Percentiles rank a stretch among this genome's conserved stretches.
Evolutionary conservation across 225 moss, liverwort and hornwort genomes (phyloP).

Genomic region (Physcomitrellopsis africana): DNA sequence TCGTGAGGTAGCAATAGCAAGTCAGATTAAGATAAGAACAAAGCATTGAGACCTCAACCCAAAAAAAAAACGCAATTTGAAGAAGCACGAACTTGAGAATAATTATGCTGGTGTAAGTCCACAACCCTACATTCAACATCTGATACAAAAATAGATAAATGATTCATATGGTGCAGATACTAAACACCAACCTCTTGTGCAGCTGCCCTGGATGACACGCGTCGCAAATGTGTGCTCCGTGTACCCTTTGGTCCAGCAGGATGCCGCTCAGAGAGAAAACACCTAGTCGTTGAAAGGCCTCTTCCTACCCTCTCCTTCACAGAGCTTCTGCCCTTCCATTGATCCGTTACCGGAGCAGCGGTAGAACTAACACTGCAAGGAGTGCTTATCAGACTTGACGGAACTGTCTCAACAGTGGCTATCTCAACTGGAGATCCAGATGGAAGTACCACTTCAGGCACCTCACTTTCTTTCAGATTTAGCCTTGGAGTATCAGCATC

Average conservation of each 20-base stretch:
- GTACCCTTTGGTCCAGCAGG: slow-evolving; percentile 60
- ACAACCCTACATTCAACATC: neutral
- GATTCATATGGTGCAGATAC: neutral
- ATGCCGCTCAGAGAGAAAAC: slow-evolving; percentile 49
- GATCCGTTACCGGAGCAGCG: slow-evolving; percentile 51
- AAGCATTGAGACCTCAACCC: slow-evolving; percentile 1
- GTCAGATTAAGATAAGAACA: neutral
- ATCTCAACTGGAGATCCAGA: slow-evolving; percentile 36
- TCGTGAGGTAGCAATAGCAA: neutral
- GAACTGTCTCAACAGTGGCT: slow-evolving; percentile 29
- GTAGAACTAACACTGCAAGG: slow-evolving; percentile 69
- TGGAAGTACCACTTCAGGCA: slow-evolving; percentile 32
- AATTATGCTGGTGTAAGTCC: slow-evolving; percentile 5
- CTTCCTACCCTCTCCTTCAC: slow-evolving; percentile 51
- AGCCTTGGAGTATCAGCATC: slow-evolving; percentile 32
- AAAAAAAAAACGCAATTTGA: slow-evolving; percentile 10
- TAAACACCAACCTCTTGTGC: slow-evolving; percentile 52
- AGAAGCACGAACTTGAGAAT: slow-evolving; percentile 3
- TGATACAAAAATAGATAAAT: neutral
- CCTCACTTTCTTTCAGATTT: slow-evolving; percentile 49
- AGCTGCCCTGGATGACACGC: slow-evolving; percentile 44
- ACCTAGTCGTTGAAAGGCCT: slow-evolving; percentile 39
- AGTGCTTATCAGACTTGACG: slow-evolving; percentile 52
- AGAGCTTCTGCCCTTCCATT: slow-evolving; percentile 47
- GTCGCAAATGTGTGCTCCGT: slow-evolving; percentile 52